Base-by-base conservation (phyloP, 805 yeast genomes). In the Metschnikowia lunata region DNA sequence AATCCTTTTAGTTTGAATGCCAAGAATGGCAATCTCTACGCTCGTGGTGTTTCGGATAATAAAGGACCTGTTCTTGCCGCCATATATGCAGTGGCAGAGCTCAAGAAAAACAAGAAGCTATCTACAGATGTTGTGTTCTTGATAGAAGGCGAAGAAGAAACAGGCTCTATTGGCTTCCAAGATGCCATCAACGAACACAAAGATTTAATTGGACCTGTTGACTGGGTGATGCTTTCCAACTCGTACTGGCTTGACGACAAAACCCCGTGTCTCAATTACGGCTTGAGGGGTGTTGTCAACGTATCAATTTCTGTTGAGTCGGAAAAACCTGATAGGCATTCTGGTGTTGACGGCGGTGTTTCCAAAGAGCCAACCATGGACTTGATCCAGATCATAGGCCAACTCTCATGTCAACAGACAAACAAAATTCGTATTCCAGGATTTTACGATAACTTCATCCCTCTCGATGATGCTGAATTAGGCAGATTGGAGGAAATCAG, bases 261-360 rank as follows among this genome's bases (percentile, higher is more conserved):
- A 11, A 81, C 82, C 14, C 99, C 99, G 1, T 91, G 97, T 62
- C 71, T 93, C 55, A 91, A 91, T 59, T 93, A 91, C 64, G 99
- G 99, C 0, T 71, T 93, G 45, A 75, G 99, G 59, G 99, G 99
- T 40, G 91, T 90, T 1, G 73, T 93, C 23, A 85, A 89, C 63
- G 84, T 88, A 1, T 72, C 81, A n/a, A 76, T 93, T 2, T 79
- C 79, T 30, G 73, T 93, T 9, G 69, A 71, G 45, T 80, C 89
- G 40, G 90, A 83, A 51, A 75, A 75, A 47, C 95, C 95, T 1
- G 97, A 93, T 62, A 71, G 95, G 46, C 99, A 93, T 60, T 88
- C 97, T 0, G 99, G 99, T 49, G 93, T 93, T 8, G 95, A 89
- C 65, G 99, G 99, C 40, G 98, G 98, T 47, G 82, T 85, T 8